phyloP scores from a whole-genome alignment of 2,329 filamentous ascomycete species.

The Ceratocystis papillata region DNA sequence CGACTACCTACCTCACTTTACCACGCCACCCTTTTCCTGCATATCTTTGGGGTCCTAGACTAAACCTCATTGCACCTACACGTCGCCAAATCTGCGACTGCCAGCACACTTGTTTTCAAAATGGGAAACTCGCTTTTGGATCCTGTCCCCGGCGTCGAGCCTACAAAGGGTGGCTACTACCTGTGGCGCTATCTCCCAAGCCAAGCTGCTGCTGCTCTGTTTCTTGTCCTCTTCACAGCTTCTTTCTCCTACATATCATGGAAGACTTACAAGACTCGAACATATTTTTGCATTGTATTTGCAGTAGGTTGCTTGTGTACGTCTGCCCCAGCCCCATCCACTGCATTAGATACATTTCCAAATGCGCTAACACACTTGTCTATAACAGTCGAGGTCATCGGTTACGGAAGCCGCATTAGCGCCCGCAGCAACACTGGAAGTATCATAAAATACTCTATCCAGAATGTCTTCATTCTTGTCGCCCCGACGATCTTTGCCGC shows the following conservation, averaged over 20 bases:
- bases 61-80: neutral
- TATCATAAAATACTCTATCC: conserved; percentile 35
- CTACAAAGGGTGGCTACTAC: neutral
- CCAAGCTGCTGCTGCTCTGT: neutral
- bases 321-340: conserved; percentile 26
- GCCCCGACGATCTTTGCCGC: conserved; percentile 41
- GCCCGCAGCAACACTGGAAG: conserved; percentile 29
- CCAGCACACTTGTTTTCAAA: neutral
- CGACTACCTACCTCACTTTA: no score
- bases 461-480: conserved; percentile 38
- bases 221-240: neutral
- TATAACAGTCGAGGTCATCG: conserved; percentile 29
- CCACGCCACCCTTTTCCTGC: no score
- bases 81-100: neutral
- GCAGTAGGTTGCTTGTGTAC: conserved; percentile 39
- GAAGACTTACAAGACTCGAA: conserved; percentile 10
- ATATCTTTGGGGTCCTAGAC: no score
- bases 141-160: neutral
- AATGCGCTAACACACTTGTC: conserved; percentile 23
- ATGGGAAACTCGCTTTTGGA: neutral
- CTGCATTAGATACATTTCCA: neutral
- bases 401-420: conserved; percentile 24
- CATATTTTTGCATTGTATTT: conserved; percentile 33
- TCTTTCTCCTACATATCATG: neutral
- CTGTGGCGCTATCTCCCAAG: neutral